Evolutionary conservation across 192 early-diverging fungal genomes (phyloP).

Genomic region (Thamnidium elegans): DNA sequence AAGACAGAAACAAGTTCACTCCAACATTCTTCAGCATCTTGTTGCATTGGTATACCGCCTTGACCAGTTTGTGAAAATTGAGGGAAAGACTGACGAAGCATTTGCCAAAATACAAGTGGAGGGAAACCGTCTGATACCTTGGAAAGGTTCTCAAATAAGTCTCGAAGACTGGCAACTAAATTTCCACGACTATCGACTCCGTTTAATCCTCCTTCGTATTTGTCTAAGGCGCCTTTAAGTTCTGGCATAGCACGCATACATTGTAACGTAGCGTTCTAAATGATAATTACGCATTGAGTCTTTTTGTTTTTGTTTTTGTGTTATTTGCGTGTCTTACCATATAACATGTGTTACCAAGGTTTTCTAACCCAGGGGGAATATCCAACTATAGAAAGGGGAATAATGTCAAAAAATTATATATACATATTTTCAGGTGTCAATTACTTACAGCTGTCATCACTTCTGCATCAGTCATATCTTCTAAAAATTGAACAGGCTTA

Average conservation of each 20-base stretch:
- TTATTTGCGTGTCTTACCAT: constrained; percentile 41
- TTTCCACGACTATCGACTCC: constrained; percentile 56
- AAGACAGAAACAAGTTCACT: constrained; percentile 76
- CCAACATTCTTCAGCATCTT: constrained; percentile 99
- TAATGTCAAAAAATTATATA: neutral
- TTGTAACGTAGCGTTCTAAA: constrained; percentile 87
- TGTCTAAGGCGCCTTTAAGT: constrained; percentile 59
- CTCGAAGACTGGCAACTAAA: constrained; percentile 65
- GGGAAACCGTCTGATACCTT: constrained; percentile 68
- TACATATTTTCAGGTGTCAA: neutral
- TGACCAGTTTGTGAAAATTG: constrained; percentile 83
- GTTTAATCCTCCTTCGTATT: constrained; percentile 42
- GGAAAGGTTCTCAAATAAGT: constrained; percentile 71
- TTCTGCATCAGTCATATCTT: constrained; percentile 91
- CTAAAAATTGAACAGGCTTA: constrained; percentile 73
- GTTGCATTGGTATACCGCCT: constrained; percentile 77
- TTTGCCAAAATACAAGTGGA: constrained; percentile 77
- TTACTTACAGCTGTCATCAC: constrained; percentile 74
- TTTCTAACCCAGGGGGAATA: constrained; percentile 86
- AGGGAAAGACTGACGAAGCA: constrained; percentile 76
- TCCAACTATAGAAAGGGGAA: constrained; percentile 58
- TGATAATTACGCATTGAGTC: neutral
- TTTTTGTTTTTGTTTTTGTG: neutral
- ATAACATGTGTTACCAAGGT: constrained; percentile 91
- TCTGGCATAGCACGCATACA: constrained; percentile 88